Conservation (phyloP, 805 yeast species). For the Metschnikowia baotianmanensis region DNA sequence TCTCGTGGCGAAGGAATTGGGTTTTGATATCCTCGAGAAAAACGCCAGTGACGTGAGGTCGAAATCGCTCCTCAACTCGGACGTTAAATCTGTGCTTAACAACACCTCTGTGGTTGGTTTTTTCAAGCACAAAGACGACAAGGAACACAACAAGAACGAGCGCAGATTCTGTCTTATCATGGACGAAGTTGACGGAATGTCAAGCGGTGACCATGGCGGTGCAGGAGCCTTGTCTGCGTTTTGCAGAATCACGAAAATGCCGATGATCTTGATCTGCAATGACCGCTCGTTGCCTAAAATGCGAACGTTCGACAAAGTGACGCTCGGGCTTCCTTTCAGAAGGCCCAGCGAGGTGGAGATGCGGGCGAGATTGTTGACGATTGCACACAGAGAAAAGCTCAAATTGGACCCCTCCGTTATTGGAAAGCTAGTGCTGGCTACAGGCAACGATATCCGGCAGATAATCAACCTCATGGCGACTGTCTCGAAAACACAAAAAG, state of each 20-base stretch:
- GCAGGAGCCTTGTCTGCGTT: constrained; percentile 90
- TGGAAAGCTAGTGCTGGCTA: constrained; percentile 79
- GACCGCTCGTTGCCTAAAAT: constrained; percentile 90
- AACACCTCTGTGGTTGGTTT: constrained; percentile 84
- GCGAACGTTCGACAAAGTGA: constrained; percentile 89
- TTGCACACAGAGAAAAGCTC: constrained; percentile 81
- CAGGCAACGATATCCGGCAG: constrained; percentile 91
- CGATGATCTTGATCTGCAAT: constrained; percentile 90
- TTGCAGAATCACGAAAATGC: constrained; percentile 81
- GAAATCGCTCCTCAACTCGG: constrained; percentile 67
- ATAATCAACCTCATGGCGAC: constrained; percentile 87
- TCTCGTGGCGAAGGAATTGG: constrained; percentile 63
- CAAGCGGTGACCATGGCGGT: constrained; percentile 98
- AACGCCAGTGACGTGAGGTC: constrained; percentile 91
- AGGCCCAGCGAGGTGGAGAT: constrained; percentile 84
- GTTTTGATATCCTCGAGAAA: constrained; percentile 72
- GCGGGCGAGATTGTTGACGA: constrained; percentile 82
- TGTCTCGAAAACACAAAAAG: constrained; percentile 68
- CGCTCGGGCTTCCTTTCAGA: constrained; percentile 78
- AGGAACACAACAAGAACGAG: constrained; percentile 33
- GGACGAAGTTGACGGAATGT: constrained; percentile 99
- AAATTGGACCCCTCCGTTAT: constrained; percentile 76
- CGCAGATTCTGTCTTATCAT: constrained; percentile 77
- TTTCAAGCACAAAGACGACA: constrained; percentile 45
- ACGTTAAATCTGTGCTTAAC: constrained; percentile 66